Evolutionary conservation across 192 early-diverging fungal genomes (phyloP).

Genomic region (Linnemannia zychae): DNA sequence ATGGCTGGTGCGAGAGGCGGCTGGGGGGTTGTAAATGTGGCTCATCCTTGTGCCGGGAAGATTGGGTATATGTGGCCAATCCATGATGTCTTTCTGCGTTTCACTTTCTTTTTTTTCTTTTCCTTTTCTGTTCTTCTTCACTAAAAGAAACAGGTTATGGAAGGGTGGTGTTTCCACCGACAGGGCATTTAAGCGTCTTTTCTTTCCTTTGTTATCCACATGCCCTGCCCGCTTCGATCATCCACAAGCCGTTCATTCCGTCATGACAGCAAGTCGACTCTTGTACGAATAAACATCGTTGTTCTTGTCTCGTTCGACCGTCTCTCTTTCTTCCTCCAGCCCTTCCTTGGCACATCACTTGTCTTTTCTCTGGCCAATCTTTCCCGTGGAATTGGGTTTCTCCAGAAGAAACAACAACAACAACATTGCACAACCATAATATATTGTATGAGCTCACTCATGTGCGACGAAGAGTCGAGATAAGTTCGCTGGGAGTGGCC

Average conservation of each 20-base stretch:
- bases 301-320: background rate
- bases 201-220: background rate
- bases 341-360: background rate
- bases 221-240: background rate
- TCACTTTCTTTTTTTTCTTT: background rate
- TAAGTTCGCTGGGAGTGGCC: background rate
- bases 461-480: slow-evolving; percentile 9
- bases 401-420: background rate
- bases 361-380: background rate
- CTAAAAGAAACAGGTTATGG: background rate
- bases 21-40: background rate
- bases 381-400: slow-evolving; percentile 2
- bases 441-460: slow-evolving; percentile 1
- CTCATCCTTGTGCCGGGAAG: background rate
- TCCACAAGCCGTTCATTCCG: background rate
- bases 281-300: background rate
- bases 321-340: background rate
- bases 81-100: background rate
- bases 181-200: background rate
- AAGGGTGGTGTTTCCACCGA: background rate
- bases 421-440: background rate
- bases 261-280: background rate
- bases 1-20: slow-evolving; percentile 1
- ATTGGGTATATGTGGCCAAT: background rate
- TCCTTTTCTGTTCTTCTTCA: background rate